Conservation (phyloP, 495 filamentous ascomycete species). For the Apiosordaria backusii region DNA sequence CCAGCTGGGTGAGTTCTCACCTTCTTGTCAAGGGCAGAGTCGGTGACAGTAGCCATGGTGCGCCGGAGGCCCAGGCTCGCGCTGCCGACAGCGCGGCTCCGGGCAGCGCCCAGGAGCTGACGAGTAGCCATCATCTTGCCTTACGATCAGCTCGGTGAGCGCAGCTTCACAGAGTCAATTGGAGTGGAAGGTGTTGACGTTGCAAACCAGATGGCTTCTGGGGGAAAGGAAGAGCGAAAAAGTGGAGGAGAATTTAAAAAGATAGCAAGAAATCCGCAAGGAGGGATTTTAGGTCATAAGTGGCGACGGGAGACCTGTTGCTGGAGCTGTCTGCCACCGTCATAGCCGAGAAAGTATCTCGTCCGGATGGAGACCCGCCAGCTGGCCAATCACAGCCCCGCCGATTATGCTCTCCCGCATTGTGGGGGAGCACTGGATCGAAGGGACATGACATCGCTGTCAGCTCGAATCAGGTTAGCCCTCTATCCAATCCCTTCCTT, state of each 20-base stretch:
- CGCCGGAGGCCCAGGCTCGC: slow-evolving; percentile 48
- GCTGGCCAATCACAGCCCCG: slow-evolving; percentile 25
- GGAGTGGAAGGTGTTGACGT: slow-evolving; percentile 28
- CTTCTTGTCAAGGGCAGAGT: slow-evolving; percentile 54
- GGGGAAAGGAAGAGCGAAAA: slow-evolving; percentile 24
- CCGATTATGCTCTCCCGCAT: slow-evolving; percentile 28
- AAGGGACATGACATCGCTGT: slow-evolving; percentile 27
- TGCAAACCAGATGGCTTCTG: slow-evolving; percentile 14
- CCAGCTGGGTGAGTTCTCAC: slow-evolving; percentile 23
- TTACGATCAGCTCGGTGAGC: slow-evolving; percentile 32
- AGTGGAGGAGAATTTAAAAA: slow-evolving; percentile 33
- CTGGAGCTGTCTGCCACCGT: slow-evolving; percentile 29
- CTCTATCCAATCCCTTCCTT: slow-evolving; percentile 17
- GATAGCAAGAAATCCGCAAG: slow-evolving; percentile 22
- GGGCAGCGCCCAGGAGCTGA: slow-evolving; percentile 52
- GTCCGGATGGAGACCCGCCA: slow-evolving; percentile 26
- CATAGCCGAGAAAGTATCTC: slow-evolving; percentile 37
- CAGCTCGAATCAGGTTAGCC: slow-evolving; percentile 19
- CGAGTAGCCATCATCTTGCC: slow-evolving; percentile 54
- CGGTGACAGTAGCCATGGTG: slow-evolving; percentile 50
- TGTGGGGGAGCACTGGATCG: slow-evolving; percentile 27
- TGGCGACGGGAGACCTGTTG: slow-evolving; percentile 25
- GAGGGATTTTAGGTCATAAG: slow-evolving; percentile 34
- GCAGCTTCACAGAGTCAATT: slow-evolving; percentile 25
- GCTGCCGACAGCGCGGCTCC: slow-evolving; percentile 44